phyloP scores from a whole-genome alignment of 2,329 filamentous ascomycete genomes.

The Phoma herbarum region DNA sequence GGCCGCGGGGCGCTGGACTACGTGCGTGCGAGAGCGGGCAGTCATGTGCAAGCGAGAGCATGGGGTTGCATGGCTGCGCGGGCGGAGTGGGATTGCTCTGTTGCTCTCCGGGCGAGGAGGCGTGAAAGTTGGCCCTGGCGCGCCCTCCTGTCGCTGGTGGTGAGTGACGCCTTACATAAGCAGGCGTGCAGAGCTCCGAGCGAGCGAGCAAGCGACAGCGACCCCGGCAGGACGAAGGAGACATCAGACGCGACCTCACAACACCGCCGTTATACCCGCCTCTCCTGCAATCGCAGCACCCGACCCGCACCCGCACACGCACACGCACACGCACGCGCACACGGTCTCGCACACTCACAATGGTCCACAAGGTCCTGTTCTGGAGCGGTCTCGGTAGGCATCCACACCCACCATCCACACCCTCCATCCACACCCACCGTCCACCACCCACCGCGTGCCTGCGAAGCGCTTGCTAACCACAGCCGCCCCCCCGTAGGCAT shows the following conservation, averaged over 20 bases:
- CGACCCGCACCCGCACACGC: constrained; percentile 9
- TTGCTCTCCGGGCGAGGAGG: constrained; percentile 15
- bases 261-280: constrained; percentile 26
- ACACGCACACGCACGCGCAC: constrained; percentile 18
- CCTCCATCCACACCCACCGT: background rate
- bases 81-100: constrained; percentile 7
- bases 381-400: constrained; percentile 90
- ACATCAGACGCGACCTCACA: constrained; percentile 29
- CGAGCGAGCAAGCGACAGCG: constrained; percentile 21
- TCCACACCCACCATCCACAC: constrained; percentile 22
- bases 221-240: background rate
- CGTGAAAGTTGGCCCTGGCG: constrained; percentile 4
- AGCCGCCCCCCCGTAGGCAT: constrained; percentile 68
- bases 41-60: constrained; percentile 15
- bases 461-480: constrained; percentile 35
- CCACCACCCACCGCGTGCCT: constrained; percentile 14
- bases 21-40: background rate
- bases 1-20: constrained; percentile 2
- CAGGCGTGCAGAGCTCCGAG: too few species aligned
- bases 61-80: constrained; percentile 9
- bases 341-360: constrained; percentile 39
- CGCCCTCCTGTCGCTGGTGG: constrained; percentile 4
- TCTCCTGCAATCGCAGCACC: constrained; percentile 28
- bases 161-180: too few species aligned
- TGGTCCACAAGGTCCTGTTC: constrained; percentile 73